A percentile compares a stretch with the other conserved stretches of the same genome.
These are phyloP conservation scores for Penicillium subrubescens DNA, from an alignment of 495 filamentous ascomycete species.

Conservation along the genomic window DNA sequence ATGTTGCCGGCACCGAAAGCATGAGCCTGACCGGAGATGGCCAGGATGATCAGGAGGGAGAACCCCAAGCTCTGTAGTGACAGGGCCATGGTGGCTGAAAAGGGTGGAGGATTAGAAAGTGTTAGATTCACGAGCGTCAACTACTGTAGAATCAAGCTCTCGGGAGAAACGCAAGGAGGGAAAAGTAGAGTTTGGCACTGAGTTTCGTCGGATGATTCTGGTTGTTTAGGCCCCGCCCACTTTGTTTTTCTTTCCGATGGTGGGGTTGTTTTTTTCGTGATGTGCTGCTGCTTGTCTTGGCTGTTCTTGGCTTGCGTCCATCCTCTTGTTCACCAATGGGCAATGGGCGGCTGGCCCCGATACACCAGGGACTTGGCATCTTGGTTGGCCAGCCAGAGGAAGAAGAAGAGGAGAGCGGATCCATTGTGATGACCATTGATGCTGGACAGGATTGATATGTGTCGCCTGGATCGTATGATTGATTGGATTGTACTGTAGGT, in stretches of 20 bases:
- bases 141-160: not conserved
- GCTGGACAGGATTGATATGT: too few relatives aligned
- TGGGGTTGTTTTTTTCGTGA: conserved; percentile 5
- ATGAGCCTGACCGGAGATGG: conserved; percentile 62
- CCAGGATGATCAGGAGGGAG: conserved; percentile 56
- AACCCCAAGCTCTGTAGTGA: conserved; percentile 40
- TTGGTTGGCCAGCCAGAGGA: not conserved
- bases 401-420: not conserved
- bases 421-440: not conserved
- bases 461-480: too few relatives aligned
- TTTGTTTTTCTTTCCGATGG: conserved; percentile 7
- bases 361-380: not conserved
- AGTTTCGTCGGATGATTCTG: not conserved
- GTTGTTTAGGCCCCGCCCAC: not conserved
- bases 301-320: conserved; percentile 12
- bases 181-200: conserved; percentile 5
- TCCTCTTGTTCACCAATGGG: not conserved
- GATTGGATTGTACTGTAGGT: too few relatives aligned
- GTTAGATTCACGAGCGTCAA: conserved; percentile 4
- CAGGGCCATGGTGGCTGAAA: conserved; percentile 24
- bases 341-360: not conserved
- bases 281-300: conserved; percentile 1
- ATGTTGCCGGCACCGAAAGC: conserved; percentile 93
- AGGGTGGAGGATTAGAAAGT: conserved; percentile 1
- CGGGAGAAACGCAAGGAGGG: not conserved